These are phyloP conservation scores for Fusarium nisikadoi DNA, from an alignment of 2,329 filamentous ascomycete genomes.

Conservation along the genomic window DNA sequence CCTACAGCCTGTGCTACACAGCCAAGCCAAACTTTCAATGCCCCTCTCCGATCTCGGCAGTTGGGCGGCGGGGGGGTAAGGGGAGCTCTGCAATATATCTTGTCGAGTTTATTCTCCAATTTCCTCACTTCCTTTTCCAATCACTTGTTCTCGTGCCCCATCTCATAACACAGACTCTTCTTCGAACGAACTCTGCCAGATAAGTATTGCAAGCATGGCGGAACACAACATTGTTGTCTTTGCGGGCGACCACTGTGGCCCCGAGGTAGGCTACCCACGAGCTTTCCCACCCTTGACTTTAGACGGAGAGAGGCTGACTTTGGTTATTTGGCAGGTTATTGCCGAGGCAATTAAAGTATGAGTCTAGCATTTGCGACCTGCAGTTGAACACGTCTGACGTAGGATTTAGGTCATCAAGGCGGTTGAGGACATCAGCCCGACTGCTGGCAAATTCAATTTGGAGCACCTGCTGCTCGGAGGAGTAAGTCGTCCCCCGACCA, in stretches of 20 bases:
- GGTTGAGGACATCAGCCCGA: conserved; percentile 76
- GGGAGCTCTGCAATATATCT: background rate
- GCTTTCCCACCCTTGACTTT: background rate
- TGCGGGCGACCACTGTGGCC: conserved; percentile 85
- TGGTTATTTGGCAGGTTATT: conserved; percentile 66
- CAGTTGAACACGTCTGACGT: background rate
- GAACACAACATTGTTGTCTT: conserved; percentile 85
- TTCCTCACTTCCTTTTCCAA: background rate
- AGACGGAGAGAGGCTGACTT: conserved; percentile 25
- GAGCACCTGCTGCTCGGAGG: conserved; percentile 91
- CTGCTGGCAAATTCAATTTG: conserved; percentile 83
- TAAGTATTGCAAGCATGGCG: conserved; percentile 62
- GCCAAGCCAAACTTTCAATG: background rate
- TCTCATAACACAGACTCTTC: background rate
- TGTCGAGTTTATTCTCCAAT: background rate
- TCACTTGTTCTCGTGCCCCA: background rate
- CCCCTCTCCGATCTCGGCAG: background rate
- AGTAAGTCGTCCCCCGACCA: conserved; percentile 63
- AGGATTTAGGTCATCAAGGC: conserved; percentile 77
- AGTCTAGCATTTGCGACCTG: background rate
- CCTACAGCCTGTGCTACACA: background rate
- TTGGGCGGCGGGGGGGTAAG: background rate
- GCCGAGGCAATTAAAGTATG: conserved; percentile 85
- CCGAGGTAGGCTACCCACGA: conserved; percentile 70
- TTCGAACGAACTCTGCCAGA: background rate